Base-by-base conservation (phyloP, 768 basidiomycete genomes). In the Mycena sanguinolenta region DNA sequence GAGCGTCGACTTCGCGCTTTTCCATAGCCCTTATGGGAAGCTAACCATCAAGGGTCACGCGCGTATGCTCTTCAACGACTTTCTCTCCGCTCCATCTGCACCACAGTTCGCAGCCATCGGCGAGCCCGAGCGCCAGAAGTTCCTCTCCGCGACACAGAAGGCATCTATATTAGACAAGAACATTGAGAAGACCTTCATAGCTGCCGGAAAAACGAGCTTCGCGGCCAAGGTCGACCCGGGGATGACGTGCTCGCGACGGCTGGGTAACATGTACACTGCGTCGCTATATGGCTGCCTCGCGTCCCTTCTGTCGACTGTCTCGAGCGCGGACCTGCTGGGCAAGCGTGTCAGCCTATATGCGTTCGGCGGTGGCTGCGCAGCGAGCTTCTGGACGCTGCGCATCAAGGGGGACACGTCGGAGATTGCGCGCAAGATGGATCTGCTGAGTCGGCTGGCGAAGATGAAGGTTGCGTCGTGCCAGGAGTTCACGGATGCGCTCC, bases 21-120 rank as follows among this genome's bases (percentile, higher is more conserved):
- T 99, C 90, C 97, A 99, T 86, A 92, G 92, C 66, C 97, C 97
- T 0, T 99, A 98, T 82, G 97, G 98, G 84, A 99, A 99, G 85
- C 94, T 97, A 80, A 96, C 98, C 62, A 94, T 97, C 80, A 99
- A 98, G 84, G 96, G 95, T 46, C 92, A 97, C 79, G 97, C 94
- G 42, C 94, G 97, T 65, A 84, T 98, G 78, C 85, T 92, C 77
- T 96, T 89, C 85, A 94, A 96, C 81, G 98, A 99, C 84, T 99
- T 96, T 87, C 84, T 96, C 75, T 82, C 90, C 70, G 87, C 90
- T 78, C 95, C 98, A 32, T 82, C 86, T 5, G 84, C 87, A 49
- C 83, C 94, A 42, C 86, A 86, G 65, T 95, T 92, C 76, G 89
- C 90, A 70, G 87, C 88, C 77, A 80, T 95, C 67, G 86, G 93